Conservation (phyloP, 1,284 basidiomycete genomes). For the Peniophora sp. region DNA sequence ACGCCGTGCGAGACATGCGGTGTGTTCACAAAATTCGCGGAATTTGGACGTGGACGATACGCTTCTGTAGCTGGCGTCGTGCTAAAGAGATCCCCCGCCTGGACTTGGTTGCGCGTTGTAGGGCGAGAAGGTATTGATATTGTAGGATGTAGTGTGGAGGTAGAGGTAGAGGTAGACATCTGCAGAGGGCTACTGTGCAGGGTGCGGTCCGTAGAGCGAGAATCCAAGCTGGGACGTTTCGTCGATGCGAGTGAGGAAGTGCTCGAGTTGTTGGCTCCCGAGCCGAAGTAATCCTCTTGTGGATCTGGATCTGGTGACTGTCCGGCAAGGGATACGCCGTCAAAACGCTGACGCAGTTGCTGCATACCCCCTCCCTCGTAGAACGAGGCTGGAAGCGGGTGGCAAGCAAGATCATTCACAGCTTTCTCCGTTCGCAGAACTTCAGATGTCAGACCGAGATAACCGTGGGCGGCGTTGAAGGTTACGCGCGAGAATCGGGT, state of each 20-base stretch:
- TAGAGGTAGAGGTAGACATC: not conserved
- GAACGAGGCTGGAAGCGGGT: constrained; percentile 86
- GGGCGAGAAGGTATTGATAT: not conserved
- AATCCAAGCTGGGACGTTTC: not conserved
- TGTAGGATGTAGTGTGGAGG: too few species aligned
- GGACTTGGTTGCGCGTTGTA: constrained; percentile 9
- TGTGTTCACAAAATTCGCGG: constrained; percentile 49
- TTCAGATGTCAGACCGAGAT: constrained; percentile 92
- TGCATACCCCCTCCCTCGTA: constrained; percentile 93
- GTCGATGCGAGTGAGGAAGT: too few species aligned
- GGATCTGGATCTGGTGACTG: constrained; percentile 36
- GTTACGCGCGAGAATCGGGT: constrained; percentile 96
- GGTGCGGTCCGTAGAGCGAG: not conserved
- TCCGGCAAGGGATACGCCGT: constrained; percentile 32
- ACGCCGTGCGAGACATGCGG: constrained; percentile 32
- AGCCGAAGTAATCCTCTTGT: constrained; percentile 50
- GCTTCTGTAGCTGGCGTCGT: constrained; percentile 14
- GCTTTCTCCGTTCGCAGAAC: constrained; percentile 94
- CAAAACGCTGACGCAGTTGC: constrained; percentile 81
- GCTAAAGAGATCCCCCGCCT: constrained; percentile 14
- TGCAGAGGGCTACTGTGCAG: constrained; percentile 9
- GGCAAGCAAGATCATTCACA: constrained; percentile 94
- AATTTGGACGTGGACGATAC: constrained; percentile 61
- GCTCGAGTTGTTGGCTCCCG: constrained; percentile 5
- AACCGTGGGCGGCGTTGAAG: constrained; percentile 93